These are phyloP conservation scores for Chamaecyparis obtusa DNA, from an alignment of 75 land plant species.

Conservation along the genomic window DNA sequence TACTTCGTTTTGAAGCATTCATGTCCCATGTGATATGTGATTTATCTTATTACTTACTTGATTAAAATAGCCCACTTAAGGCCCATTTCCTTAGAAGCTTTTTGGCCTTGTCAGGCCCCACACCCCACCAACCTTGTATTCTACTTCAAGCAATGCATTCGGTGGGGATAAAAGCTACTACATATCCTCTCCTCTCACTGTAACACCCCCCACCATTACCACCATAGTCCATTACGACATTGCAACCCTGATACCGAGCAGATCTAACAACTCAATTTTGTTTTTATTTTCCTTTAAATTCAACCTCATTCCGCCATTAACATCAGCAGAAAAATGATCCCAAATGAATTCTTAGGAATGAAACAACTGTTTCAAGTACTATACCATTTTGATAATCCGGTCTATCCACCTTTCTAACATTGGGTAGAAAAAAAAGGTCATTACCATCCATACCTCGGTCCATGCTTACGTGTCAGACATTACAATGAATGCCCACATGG, in stretches of 20 bases:
- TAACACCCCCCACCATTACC: not conserved
- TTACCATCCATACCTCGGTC: not conserved
- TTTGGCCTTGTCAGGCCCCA: not conserved
- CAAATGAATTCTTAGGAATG: too few species aligned
- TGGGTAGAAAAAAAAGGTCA: too few species aligned
- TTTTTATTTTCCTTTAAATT: not conserved
- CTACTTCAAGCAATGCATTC: not conserved
- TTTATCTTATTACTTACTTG: not conserved
- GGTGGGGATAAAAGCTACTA: slow-evolving; percentile 1
- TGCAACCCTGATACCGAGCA: not conserved
- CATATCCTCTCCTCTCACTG: not conserved
- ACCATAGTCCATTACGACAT: not conserved
- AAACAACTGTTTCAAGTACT: not conserved
- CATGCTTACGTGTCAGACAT: not conserved
- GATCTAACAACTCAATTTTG: not conserved
- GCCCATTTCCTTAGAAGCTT: not conserved
- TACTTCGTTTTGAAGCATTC: not conserved
- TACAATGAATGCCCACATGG: not conserved
- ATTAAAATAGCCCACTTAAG: slow-evolving; percentile 7
- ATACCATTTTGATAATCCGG: not conserved
- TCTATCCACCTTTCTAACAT: not conserved
- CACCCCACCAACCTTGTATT: not conserved
- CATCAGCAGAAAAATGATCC: not conserved
- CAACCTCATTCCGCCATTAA: not conserved
- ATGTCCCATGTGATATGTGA: not conserved